phyloP scores from a whole-genome alignment of 2,329 filamentous ascomycete genomes.

The Fusarium buharicum region DNA sequence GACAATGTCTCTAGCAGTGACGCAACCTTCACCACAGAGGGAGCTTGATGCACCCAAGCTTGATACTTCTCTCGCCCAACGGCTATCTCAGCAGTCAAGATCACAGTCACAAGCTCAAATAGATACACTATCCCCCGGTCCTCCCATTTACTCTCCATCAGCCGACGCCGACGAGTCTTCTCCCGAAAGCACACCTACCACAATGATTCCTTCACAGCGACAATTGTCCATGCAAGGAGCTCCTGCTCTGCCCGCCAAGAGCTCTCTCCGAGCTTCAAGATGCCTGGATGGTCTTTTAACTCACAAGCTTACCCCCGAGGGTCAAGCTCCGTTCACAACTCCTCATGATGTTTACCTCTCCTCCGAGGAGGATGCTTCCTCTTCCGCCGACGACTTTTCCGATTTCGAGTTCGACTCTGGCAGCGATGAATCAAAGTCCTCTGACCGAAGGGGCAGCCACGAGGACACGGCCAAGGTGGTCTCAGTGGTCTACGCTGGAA shows the following conservation, averaged over 20 bases:
- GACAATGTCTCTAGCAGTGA: constrained; percentile 43
- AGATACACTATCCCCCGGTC: constrained; percentile 44
- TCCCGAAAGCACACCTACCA: constrained; percentile 37
- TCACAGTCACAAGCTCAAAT: constrained; percentile 38
- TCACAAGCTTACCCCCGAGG: constrained; percentile 47
- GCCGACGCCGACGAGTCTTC: constrained; percentile 41
- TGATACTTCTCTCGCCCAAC: constrained; percentile 33
- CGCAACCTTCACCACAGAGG: constrained; percentile 34
- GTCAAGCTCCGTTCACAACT: constrained; percentile 48
- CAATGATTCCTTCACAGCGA: constrained; percentile 47
- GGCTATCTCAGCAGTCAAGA: constrained; percentile 30
- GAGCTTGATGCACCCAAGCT: constrained; percentile 37
- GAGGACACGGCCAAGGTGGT: constrained; percentile 68
- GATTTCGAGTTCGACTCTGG: constrained; percentile 63
- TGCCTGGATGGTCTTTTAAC: constrained; percentile 49
- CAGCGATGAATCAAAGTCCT: constrained; percentile 49
- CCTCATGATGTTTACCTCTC: constrained; percentile 72
- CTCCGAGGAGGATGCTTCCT: constrained; percentile 73
- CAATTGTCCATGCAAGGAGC: constrained; percentile 41
- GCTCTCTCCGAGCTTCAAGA: constrained; percentile 60
- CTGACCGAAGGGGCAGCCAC: constrained; percentile 55
- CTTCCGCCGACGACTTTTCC: constrained; percentile 69
- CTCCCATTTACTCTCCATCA: constrained; percentile 41
- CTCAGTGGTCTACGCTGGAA: constrained; percentile 68
- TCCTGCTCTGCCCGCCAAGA: constrained; percentile 63